Base-by-base conservation (phyloP, 257 asterid species). In the Ajuga chamaepitys region DNA sequence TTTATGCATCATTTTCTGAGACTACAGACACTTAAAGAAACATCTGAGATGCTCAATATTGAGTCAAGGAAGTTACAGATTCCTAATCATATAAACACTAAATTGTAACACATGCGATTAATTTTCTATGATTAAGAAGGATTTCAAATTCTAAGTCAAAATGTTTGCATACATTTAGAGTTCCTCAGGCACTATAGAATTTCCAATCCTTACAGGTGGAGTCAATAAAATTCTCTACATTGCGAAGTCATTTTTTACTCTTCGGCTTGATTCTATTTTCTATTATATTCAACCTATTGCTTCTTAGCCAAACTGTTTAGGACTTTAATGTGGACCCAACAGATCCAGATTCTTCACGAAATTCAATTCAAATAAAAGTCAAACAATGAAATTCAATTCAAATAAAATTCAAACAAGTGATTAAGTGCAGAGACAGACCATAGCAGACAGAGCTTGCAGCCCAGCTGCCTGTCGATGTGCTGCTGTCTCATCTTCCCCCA, bases 371-470 rank as follows among this genome's bases (percentile, higher is more conserved):
- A 21, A 64, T 41, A 58, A 42, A 63, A 45, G 55, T 11, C 12
- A 2, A 59, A 48, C 22, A 28, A 62, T n/a, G n/a, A 21, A 28
- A 21, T 30, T 41, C 45, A 59, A 37, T 20, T 50, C 66, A 55
- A 21, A 64, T 41, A 58, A 42, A 63, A 45, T 62, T 11, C 12
- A 2, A 59, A 48, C 22, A 28, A 62, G 14, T 35, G 59, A 70
- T 12, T 38, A 24, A 48, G 46, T 30, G 55, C 21, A 35, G 45
- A 69, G 10, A 80, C 59, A 12, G 58, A 91, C 98, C 98, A 91
- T 72, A 44, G 98, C 91, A 62, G 91, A 85, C 63, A 88, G 95
- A 66, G 96, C 87, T 77, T 91, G 92, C 73, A 91, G 79, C 8
- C 81, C 88, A 58, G 88, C 88, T 51, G 94, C 88, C 62, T 88